Evolutionary conservation across 441 rosid species (phyloP).

Genomic region (Populus hybrid): DNA sequence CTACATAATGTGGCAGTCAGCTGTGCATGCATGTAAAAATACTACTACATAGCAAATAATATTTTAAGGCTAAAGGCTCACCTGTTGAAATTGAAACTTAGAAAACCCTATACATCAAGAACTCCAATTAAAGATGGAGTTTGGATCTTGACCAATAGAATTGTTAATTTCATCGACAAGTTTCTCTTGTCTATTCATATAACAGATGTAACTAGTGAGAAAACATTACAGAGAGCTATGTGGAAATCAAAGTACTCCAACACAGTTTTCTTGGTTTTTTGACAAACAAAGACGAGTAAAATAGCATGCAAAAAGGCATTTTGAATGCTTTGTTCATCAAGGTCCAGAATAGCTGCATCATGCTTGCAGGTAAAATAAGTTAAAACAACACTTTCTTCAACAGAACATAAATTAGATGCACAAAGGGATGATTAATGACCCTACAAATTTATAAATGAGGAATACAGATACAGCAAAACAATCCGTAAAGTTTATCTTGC

Average conservation of each 20-base stretch:
- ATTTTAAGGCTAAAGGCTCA: slow-evolving; percentile 23
- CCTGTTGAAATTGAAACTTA: slow-evolving; percentile 97
- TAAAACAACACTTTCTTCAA: background rate
- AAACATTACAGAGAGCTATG: background rate
- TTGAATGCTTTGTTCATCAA: background rate
- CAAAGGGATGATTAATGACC: background rate
- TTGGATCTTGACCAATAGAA: slow-evolving; percentile 97
- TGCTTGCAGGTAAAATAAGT: background rate
- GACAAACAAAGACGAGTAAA: background rate
- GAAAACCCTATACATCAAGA: slow-evolving; percentile 97
- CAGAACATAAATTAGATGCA: slow-evolving; percentile 1
- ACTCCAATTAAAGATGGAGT: slow-evolving; percentile 84
- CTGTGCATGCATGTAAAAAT: background rate
- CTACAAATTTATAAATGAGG: background rate
- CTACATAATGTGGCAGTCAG: slow-evolving; percentile 35
- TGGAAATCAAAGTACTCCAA: background rate
- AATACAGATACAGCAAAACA: background rate
- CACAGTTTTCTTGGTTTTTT: background rate
- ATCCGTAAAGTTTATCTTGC: background rate
- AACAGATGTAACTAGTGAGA: background rate
- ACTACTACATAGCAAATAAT: background rate
- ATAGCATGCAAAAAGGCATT: background rate
- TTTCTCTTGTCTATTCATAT: slow-evolving; percentile 34
- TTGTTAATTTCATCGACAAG: slow-evolving; percentile 86
- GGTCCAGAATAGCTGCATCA: background rate